Base-by-base conservation (phyloP, 78 protist genomes). In the Polysphondylium violaceum region DNA sequence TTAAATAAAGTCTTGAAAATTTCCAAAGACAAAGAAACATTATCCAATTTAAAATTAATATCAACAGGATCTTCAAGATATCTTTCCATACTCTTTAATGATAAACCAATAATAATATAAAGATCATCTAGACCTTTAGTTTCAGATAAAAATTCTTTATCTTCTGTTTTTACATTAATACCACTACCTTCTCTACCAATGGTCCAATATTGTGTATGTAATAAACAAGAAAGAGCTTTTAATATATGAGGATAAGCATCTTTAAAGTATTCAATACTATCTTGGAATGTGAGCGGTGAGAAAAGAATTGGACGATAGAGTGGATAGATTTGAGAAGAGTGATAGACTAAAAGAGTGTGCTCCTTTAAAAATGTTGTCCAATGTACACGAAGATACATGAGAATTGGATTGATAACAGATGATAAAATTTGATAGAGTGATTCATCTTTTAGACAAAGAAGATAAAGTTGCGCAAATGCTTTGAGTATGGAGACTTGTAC, bases 401-500 rank as follows among this genome's bases (percentile, higher is more conserved):
- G 33, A 7, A 83, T 40, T 36, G 91, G 91, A 16, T 29, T 58
- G 14, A 83, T 69, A 12, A 83, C 91, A 0, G 58, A n/a, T 17
- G 81, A 69, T 27, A 83, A 65, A 14, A 83, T 83, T 2, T 25
- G 23, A 21, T 55, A 53, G 1, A 83, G 33, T 40, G 91, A 58
- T 58, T 67, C 58, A 21, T 83, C 63, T 27, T 67, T 69, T n/a
- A 27, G 2, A 58, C 77, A 69, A 3, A 83, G 23, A 19, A 83
- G 72, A 83, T 88, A 88, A 27, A 88, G 61, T 55, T 88, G 89
- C 12, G 89, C 94, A 72, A 88, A 78, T 27, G 87, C 53, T 65
- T 78, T 78, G 8, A 88, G 41, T 3, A 88, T 75, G 2, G 94
- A 88, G 23, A 88, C 71, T 55, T 88, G 94, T 7, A 88, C 94